Conservation (phyloP, 129 eudicot species). For the Daucus carota region DH1_v3.0 NC_030383.2:62798001-62798500, state of each 20-base stretch:
- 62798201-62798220: constrained; percentile 52
- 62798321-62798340: constrained; percentile 24
- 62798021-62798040: constrained; percentile 62
- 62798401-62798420: constrained; percentile 27
- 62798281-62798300: constrained; percentile 24
- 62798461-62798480: constrained; percentile 19
- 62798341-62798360: constrained; percentile 13
- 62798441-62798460: constrained; percentile 10
- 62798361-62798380: constrained; percentile 11
- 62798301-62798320: constrained; percentile 29
- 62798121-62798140: constrained; percentile 55
- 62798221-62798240: constrained; percentile 75
- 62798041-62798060: constrained; percentile 69
- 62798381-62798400: constrained; percentile 10
- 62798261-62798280: constrained; percentile 21
- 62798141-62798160: constrained; percentile 65
- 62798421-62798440: constrained; percentile 8
- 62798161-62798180: constrained; percentile 71
- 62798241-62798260: constrained; percentile 39
- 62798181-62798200: constrained; percentile 48
- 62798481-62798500: constrained; percentile 10
- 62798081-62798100: constrained; percentile 61
- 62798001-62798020: constrained; percentile 75
- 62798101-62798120: constrained; percentile 76
- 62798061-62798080: constrained; percentile 54